These are phyloP conservation scores for Kluyveromyces dobzhanskii DNA, from an alignment of 805 yeast genomes.

Conservation along the genomic window DNA sequence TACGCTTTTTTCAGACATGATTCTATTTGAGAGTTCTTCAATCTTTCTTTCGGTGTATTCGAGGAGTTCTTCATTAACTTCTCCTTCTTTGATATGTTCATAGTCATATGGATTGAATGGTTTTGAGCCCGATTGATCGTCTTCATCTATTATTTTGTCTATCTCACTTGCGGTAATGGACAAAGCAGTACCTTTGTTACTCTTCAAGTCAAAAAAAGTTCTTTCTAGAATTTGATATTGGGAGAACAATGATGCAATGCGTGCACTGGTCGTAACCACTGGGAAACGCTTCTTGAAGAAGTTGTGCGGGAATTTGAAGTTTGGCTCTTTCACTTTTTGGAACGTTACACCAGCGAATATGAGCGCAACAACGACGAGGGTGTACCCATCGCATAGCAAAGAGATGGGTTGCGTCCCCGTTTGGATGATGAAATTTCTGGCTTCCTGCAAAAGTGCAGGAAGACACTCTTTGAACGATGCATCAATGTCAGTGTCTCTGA, in stretches of 20 bases:
- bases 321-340: slow-evolving; percentile 18
- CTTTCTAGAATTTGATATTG: slow-evolving; percentile 26
- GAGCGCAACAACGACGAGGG: slow-evolving; percentile 23
- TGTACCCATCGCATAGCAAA: slow-evolving; percentile 26
- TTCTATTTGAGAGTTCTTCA: slow-evolving; percentile 17
- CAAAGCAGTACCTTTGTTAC: slow-evolving; percentile 27
- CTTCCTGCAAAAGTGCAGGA: slow-evolving; percentile 27
- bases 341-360: slow-evolving; percentile 27
- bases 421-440: slow-evolving; percentile 28
- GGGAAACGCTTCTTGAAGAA: slow-evolving; percentile 27
- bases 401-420: slow-evolving; percentile 31
- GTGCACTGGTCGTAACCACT: slow-evolving; percentile 13
- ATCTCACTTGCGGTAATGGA: slow-evolving; percentile 19
- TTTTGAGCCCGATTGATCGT: slow-evolving; percentile 4
- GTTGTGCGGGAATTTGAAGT: slow-evolving; percentile 24
- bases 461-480: slow-evolving; percentile 21
- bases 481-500: slow-evolving; percentile 23
- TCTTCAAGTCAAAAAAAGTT: slow-evolving; percentile 28
- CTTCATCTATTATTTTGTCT: slow-evolving; percentile 19
- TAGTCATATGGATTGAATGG: slow-evolving; percentile 16
- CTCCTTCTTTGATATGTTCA: slow-evolving; percentile 21
- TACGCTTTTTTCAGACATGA: slow-evolving; percentile 15
- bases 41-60: slow-evolving; percentile 23
- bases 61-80: slow-evolving; percentile 22
- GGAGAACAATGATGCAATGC: slow-evolving; percentile 20